Conservation (phyloP, 257 asterid species). For the Solanum microdontum region DNA sequence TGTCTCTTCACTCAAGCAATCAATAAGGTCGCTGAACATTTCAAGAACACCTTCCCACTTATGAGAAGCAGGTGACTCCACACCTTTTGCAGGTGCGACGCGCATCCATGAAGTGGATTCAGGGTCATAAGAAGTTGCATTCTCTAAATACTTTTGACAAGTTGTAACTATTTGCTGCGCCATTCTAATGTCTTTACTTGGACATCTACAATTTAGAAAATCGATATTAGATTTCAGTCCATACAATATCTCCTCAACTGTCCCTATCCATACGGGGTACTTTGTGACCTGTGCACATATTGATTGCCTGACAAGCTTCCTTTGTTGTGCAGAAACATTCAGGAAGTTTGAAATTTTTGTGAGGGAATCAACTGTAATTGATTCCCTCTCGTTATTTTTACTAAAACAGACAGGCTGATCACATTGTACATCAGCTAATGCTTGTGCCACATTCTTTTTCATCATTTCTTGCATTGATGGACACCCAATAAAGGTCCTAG, state of each 20-base stretch:
- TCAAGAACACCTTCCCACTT: not conserved
- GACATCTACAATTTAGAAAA: slow-evolving; percentile 7
- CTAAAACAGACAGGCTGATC: slow-evolving; percentile 24
- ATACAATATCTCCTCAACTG: slow-evolving; percentile 39
- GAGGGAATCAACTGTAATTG: not conserved
- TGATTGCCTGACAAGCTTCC: slow-evolving; percentile 56
- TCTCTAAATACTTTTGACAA: slow-evolving; percentile 42
- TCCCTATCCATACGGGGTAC: slow-evolving; percentile 51
- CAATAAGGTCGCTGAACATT: slow-evolving; percentile 30
- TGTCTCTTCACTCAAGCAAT: slow-evolving; percentile 34
- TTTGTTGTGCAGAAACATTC: slow-evolving; percentile 63
- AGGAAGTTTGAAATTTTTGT: slow-evolving; percentile 36
- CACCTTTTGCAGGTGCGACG: slow-evolving; percentile 35
- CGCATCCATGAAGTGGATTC: slow-evolving; percentile 92
- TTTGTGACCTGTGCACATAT: slow-evolving; percentile 78
- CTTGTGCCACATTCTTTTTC: slow-evolving; percentile 26
- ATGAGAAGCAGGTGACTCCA: not conserved
- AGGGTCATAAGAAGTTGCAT: slow-evolving; percentile 41
- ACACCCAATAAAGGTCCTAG: slow-evolving; percentile 42
- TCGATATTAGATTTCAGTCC: slow-evolving; percentile 53
- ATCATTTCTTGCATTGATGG: slow-evolving; percentile 46
- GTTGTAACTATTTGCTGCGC: slow-evolving; percentile 50
- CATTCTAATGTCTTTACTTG: slow-evolving; percentile 34
- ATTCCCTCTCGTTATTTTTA: not conserved
- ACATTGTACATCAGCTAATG: slow-evolving; percentile 4